Evolutionary conservation across 1,284 basidiomycete genomes (phyloP), one percentile per base, ranked within the genome.

Genomic region (Microbotryum lychnidis-dioicae): DNA sequence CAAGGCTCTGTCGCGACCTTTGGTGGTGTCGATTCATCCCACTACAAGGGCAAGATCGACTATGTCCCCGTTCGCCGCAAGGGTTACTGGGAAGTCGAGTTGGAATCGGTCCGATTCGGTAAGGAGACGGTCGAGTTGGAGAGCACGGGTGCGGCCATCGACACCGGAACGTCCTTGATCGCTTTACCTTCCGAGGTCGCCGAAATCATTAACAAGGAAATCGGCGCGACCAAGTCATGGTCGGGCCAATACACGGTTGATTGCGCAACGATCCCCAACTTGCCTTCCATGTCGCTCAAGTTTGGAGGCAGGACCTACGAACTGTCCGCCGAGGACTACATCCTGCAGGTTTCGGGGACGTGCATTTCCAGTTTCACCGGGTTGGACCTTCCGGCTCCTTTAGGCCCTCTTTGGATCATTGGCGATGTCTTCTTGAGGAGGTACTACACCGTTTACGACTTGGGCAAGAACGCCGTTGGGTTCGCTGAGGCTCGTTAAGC

Each of bases 311-410:
- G 87, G 75, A 31, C 61, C 10, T 67, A 64, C 61, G 16, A 50
- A 59, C 67, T 76, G 61, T 66, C 73, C 60, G 73, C 72, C 54
- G 65, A 72, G 66, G 74, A 76, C 45, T 98, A 97, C 77, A 81
- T 96, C 69, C 82, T 97, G 68, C 81, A 89, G 71, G 83, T 89
- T 9, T 84, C 87, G 75, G 91, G 90, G 49, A 90, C 89, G 44
- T 99, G 96, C 76, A 88, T 98, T 69, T 96, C 91, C 31, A 80
- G 92, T 21, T 98, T 99, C 81, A 90, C 85, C 58, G 90, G 89
- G 47, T 78, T 97, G 77, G 92, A 97, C 42, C 66, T 97, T 76
- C 89, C 91, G 70, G 75, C 92, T 48, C 91, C 91, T 10, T 84
- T 87, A 69, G 88, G 89, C 60, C 80, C 85, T 46, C 80, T 98